Evolutionary conservation across 2,329 filamentous ascomycete species (phyloP).

Genomic region (Cercospora sp.): DNA sequence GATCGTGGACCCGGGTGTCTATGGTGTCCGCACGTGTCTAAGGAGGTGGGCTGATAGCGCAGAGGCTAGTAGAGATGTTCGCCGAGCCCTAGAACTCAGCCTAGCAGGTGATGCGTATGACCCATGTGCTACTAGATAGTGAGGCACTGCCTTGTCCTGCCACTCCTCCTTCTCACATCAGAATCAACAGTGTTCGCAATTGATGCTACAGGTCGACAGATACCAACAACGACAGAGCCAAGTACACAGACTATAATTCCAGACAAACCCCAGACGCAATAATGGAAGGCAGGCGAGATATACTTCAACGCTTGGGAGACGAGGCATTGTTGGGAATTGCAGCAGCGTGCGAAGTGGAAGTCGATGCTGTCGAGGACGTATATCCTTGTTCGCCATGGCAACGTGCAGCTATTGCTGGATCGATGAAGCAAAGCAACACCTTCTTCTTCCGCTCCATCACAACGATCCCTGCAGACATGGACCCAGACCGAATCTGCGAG

Average conservation of each 20-base stretch:
- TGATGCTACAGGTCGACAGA: not conserved
- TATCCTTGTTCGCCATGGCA: conserved; percentile 44
- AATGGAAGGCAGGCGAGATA: not conserved
- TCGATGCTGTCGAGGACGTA: conserved; percentile 48
- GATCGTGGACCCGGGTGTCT: not conserved
- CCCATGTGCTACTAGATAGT: not conserved
- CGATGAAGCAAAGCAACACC: conserved; percentile 45
- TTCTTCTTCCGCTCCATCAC: not conserved
- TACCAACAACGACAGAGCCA: not conserved
- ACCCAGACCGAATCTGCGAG: not conserved
- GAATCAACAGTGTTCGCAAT: not conserved
- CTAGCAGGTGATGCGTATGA: not conserved
- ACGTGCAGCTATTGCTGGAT: conserved; percentile 51
- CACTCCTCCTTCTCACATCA: not conserved
- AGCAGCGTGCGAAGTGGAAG: conserved; percentile 12
- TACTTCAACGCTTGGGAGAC: not conserved
- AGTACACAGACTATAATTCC: not conserved
- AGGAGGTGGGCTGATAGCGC: not conserved
- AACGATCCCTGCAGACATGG: not conserved
- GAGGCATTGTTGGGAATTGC: not conserved
- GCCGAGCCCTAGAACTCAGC: not conserved
- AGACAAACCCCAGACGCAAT: not conserved
- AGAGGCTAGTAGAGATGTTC: not conserved
- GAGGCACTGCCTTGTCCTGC: not conserved
- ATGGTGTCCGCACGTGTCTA: not conserved